Conservation (phyloP, 106 monocot species). For the Narthecium ossifragum region DNA sequence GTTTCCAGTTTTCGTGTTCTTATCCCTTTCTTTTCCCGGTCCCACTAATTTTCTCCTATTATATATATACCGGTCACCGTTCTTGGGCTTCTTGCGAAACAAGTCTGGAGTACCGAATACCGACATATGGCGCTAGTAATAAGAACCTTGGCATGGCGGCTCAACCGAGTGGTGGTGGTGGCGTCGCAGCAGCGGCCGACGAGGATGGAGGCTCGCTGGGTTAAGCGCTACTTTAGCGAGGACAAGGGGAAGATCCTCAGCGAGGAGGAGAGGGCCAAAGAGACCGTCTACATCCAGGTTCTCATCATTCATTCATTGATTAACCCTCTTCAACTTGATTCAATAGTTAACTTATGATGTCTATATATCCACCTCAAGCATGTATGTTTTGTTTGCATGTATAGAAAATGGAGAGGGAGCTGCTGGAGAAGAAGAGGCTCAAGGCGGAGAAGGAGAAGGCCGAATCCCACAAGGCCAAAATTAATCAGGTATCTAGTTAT, state of each 20-base stretch:
- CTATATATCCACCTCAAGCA: not conserved
- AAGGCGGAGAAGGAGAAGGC: slow-evolving; percentile 10
- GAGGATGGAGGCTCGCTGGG: not conserved
- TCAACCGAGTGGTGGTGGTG: not conserved
- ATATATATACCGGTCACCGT: not conserved
- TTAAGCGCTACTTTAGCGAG: slow-evolving; percentile 28
- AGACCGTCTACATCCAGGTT: slow-evolving; percentile 47
- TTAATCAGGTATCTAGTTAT: not conserved
- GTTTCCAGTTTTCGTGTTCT: not conserved
- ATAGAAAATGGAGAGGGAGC: slow-evolving; percentile 18
- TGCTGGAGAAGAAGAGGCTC: slow-evolving; percentile 9
- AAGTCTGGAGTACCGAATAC: too few species aligned
- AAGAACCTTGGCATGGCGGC: too few species aligned
- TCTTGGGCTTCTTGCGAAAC: not conserved
- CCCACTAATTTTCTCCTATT: not conserved
- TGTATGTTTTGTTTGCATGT: not conserved
- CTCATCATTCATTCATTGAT: not conserved
- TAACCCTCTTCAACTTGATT: not conserved
- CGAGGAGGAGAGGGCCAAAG: slow-evolving; percentile 36
- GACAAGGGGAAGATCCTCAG: slow-evolving; percentile 29
- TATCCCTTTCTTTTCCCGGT: not conserved
- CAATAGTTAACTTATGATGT: not conserved
- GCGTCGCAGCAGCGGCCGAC: not conserved
- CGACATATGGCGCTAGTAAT: too few species aligned
- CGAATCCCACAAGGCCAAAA: not conserved